phyloP scores from a whole-genome alignment of 2,329 filamentous ascomycete genomes.

The Fusarium sp. region DNA sequence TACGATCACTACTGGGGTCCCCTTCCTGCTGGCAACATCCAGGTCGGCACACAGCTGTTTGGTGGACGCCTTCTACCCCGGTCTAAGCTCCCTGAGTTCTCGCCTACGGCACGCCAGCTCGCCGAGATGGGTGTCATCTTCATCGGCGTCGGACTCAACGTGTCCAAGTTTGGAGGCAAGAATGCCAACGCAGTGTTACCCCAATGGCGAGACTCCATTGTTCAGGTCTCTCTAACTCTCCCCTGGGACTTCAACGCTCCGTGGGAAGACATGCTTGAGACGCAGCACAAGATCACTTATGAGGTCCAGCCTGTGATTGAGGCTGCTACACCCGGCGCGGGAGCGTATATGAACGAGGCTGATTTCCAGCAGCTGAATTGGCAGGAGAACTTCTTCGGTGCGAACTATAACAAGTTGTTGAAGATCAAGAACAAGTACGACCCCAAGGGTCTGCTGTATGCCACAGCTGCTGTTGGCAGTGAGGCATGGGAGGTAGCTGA shows the following conservation, averaged over 20 bases:
- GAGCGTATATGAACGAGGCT: conserved; percentile 65
- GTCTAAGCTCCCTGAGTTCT: conserved; percentile 40
- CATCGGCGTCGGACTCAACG: conserved; percentile 46
- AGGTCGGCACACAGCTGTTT: conserved; percentile 45
- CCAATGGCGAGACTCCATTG: conserved; percentile 53
- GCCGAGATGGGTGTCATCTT: conserved; percentile 41
- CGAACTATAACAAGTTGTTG: conserved; percentile 55
- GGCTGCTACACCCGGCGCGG: conserved; percentile 54
- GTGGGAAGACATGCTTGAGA: conserved; percentile 46
- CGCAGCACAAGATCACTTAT: conserved; percentile 45
- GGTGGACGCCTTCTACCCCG: conserved; percentile 59
- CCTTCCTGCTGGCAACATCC: conserved; percentile 51
- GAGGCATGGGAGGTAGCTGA: conserved; percentile 56
- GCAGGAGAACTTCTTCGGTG: conserved; percentile 59
- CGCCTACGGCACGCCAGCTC: conserved; percentile 27
- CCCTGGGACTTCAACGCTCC: conserved; percentile 45
- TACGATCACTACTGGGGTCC: conserved; percentile 57
- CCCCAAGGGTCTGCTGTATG: conserved; percentile 59
- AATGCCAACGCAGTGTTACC: conserved; percentile 54
- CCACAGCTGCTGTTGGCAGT: conserved; percentile 61
- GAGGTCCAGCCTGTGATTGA: conserved; percentile 43
- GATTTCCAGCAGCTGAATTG: conserved; percentile 58
- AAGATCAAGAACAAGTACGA: conserved; percentile 65
- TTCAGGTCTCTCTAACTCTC: conserved; percentile 45
- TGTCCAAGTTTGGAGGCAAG: conserved; percentile 39